phyloP scores from a whole-genome alignment of 768 basidiomycete species.

The Rhodotorula babjevae region DNA sequence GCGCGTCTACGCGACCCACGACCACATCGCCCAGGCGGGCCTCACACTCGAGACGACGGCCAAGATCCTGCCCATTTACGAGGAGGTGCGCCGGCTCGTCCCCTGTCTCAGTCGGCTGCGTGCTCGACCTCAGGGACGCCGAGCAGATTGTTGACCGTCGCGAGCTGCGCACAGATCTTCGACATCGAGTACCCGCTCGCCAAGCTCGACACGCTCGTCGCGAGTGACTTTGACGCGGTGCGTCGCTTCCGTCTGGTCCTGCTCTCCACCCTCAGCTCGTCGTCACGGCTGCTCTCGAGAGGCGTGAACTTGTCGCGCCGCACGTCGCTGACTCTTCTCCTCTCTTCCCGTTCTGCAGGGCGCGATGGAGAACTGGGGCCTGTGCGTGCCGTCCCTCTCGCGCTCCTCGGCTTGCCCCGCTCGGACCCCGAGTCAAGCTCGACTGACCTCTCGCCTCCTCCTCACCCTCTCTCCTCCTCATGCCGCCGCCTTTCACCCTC shows the following conservation, averaged over 20 bases:
- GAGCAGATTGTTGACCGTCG: background rate
- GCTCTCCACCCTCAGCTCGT: no score
- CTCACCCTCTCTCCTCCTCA: background rate
- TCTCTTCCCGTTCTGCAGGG: slow-evolving; percentile 46
- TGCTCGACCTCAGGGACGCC: no score
- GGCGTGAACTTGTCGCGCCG: no score
- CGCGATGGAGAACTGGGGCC: slow-evolving; percentile 69
- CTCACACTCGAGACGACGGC: slow-evolving; percentile 84
- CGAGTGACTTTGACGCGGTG: slow-evolving; percentile 74
- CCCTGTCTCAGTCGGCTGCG: no score
- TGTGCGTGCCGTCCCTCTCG: background rate
- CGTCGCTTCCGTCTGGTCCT: no score
- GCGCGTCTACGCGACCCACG: slow-evolving; percentile 75
- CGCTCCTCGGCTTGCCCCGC: background rate
- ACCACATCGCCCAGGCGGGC: slow-evolving; percentile 73
- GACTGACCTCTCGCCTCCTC: no score
- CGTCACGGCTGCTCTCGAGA: no score
- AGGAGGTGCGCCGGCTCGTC: slow-evolving; percentile 78
- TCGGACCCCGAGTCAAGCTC: background rate
- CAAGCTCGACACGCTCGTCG: slow-evolving; percentile 89
- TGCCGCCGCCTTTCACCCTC: no score
- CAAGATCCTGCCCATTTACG: slow-evolving; percentile 78
- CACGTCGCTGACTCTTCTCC: background rate
- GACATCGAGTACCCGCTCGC: slow-evolving; percentile 87
- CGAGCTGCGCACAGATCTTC: slow-evolving; percentile 57